Conservation (phyloP, 306 rosid genomes). For the Abrus pulchellus region DNA sequence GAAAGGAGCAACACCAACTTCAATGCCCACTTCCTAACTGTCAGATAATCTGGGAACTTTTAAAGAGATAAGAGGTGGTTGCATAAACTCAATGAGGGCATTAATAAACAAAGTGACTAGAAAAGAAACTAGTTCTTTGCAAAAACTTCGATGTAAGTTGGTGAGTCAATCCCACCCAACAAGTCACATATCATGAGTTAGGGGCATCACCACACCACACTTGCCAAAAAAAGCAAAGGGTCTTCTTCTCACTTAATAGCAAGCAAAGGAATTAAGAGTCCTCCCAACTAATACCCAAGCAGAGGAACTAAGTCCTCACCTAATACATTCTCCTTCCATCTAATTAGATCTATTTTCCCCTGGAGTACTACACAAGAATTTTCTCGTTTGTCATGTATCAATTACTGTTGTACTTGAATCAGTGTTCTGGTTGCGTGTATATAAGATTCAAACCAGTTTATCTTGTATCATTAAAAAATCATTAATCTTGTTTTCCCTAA, state of each 20-base stretch:
- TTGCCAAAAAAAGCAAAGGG: too few relatives aligned
- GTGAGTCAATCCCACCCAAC: neutral
- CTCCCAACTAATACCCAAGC: too few relatives aligned
- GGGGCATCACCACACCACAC: neutral
- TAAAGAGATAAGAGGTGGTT: neutral
- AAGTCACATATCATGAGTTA: conserved; percentile 12
- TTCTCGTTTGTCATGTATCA: neutral
- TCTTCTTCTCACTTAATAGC: too few relatives aligned
- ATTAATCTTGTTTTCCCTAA: neutral
- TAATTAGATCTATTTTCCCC: too few relatives aligned
- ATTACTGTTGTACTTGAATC: neutral
- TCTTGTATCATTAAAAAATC: conserved; percentile 6
- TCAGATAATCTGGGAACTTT: neutral
- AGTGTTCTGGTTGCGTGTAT: neutral
- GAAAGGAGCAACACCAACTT: neutral
- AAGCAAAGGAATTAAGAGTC: too few relatives aligned
- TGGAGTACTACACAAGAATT: neutral
- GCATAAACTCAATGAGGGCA: neutral
- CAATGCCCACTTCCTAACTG: neutral
- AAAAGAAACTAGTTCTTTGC: neutral
- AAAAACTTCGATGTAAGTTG: neutral
- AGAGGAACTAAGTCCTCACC: too few relatives aligned
- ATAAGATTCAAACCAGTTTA: neutral
- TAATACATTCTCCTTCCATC: neutral
- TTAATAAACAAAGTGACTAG: neutral